A percentile compares a stretch with the other conserved stretches of the same genome.
phyloP scores from a whole-genome alignment of 23 red algal species.

The Gracilaria domingensis region DNA sequence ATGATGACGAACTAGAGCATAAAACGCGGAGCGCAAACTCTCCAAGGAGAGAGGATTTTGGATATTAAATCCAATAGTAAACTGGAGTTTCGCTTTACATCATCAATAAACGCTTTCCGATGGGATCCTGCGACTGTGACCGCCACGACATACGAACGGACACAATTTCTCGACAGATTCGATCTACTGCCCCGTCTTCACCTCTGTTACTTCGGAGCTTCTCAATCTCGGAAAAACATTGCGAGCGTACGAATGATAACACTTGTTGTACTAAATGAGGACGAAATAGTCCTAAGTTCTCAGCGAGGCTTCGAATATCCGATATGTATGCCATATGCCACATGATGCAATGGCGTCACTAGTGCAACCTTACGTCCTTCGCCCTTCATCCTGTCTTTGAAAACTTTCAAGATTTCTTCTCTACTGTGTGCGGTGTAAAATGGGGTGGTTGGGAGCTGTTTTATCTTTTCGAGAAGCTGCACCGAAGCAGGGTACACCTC shows the following conservation, averaged over 20 bases:
- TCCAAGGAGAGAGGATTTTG: background rate
- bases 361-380: background rate
- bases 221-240: background rate
- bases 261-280: background rate
- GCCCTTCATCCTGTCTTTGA: background rate
- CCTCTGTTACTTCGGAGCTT: background rate
- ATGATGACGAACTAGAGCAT: background rate
- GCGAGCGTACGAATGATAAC: background rate
- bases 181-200: background rate
- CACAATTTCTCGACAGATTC: background rate
- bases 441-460: background rate
- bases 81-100: background rate
- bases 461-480: background rate
- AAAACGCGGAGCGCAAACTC: background rate
- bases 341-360: background rate
- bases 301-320: background rate
- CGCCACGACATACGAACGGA: background rate
- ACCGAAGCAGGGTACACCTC: conserved; percentile 1
- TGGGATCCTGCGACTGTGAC: background rate
- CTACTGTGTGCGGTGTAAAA: conserved; percentile 9
- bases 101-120: background rate
- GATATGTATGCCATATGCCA: background rate
- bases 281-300: background rate
- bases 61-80: background rate
- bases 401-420: conserved; percentile 21